Conservation (phyloP, 1,139 yeast genomes). For the Diutina sp. region DNA sequence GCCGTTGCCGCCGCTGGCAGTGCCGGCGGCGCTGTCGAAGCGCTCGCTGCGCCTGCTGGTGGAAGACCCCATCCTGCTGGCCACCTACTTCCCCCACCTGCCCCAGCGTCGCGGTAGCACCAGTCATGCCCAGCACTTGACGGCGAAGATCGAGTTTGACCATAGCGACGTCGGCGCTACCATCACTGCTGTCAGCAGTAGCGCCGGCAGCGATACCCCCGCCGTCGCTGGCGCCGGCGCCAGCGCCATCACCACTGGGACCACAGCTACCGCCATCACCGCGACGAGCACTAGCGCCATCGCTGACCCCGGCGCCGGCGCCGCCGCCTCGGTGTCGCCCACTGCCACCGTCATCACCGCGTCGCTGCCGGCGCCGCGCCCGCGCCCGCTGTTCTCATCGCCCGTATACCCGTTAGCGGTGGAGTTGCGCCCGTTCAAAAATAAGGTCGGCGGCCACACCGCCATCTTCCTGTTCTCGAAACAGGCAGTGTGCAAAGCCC, state of each 20-base stretch:
- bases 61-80: constrained; percentile 47
- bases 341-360: neutral
- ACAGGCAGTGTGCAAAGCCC: constrained; percentile 90
- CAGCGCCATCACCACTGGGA: neutral
- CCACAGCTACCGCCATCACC: neutral
- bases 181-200: neutral
- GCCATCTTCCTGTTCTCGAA: constrained; percentile 88
- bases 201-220: neutral
- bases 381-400: constrained; percentile 1
- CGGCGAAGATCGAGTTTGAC: constrained; percentile 26
- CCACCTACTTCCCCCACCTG: constrained; percentile 59
- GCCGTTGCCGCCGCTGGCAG: constrained; percentile 6
- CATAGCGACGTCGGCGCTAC: constrained; percentile 7
- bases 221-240: neutral
- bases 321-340: neutral
- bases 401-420: constrained; percentile 56
- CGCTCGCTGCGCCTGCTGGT: neutral
- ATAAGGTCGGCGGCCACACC: constrained; percentile 96
- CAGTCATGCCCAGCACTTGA: constrained; percentile 17
- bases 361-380: neutral
- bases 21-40: constrained; percentile 7
- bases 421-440: constrained; percentile 76
- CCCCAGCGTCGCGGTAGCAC: constrained; percentile 18
- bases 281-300: constrained; percentile 12
- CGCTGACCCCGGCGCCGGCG: neutral